Base-by-base conservation (phyloP, 2,329 filamentous ascomycete genomes). In the Pseudopithomyces maydicus region DNA sequence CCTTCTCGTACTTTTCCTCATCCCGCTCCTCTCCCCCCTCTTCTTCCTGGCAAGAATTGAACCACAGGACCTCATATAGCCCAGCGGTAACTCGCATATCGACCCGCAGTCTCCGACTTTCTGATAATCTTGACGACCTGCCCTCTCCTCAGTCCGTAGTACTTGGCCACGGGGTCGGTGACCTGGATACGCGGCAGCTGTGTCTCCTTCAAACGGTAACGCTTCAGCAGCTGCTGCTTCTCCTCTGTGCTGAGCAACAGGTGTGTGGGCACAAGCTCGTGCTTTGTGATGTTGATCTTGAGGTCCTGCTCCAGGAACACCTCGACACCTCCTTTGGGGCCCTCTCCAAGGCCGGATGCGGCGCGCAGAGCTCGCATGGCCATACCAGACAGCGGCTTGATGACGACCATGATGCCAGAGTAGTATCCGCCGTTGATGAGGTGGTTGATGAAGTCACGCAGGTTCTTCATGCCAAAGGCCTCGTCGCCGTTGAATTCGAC, bases 91-190 rank as follows among this genome's bases (percentile, higher is more conserved):
- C 92, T 97, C 47, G 95, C 95, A 79, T 99, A 99, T 52, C 95
- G 85, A 59, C 95, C 95, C 14, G 95, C 95, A 54, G 95, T 99
- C 83, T 98, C 95, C 73, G 89, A 93, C 77, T 90, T 93, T 64
- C 95, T 85, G 70, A 99, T 97, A 70, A 99, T 99, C 86, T 99
- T 99, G 71, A 99, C 95, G 2, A 99, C 93, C 78, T 97, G 91
- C 3, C 93, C 92, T 73, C 93, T 85, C 81, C 90, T 90, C 61
- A 99, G 81, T 12, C 95, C 95, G 54, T 97, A 81, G 77, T 98
- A 99, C 69, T 90, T 88, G 23, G 95, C 91, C 51, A 99, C 92
- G 2, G 95, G 95, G 76, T 99, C 95, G 66, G 90, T 91, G 65
- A 90, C 86, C 77, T 97, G 86, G 69, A 99, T 97, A 55, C 95